A percentile compares a stretch with the other conserved stretches of the same genome.
phyloP scores from a whole-genome alignment of 352 stramenopile genomes.

The Peronospora farinosa region DNA sequence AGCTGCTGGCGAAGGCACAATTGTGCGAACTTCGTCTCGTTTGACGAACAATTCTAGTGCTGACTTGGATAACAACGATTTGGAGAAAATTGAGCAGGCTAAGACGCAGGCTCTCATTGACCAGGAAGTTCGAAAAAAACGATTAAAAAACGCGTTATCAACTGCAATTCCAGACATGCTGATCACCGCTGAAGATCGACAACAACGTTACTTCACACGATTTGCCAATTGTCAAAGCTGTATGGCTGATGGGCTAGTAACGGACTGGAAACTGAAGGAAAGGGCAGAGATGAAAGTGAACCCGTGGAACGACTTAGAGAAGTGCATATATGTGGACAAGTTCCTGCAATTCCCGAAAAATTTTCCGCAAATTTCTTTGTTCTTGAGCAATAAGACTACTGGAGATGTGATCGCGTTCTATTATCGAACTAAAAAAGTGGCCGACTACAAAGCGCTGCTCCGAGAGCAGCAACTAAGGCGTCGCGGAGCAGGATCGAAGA shows the following conservation, averaged over 20 bases:
- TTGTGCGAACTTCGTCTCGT: conserved; percentile 71
- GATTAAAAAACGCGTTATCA: conserved; percentile 75
- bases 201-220: conserved; percentile 44
- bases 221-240: conserved; percentile 54
- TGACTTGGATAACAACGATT: conserved; percentile 63
- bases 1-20: conserved; percentile 25
- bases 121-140: conserved; percentile 77
- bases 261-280: conserved; percentile 60
- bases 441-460: conserved; percentile 94
- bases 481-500: conserved; percentile 78
- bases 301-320: conserved; percentile 97
- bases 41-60: conserved; percentile 82
- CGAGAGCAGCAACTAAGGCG: conserved; percentile 84
- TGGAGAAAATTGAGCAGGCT: conserved; percentile 80
- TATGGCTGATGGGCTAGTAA: conserved; percentile 55
- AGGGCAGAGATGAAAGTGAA: conserved; percentile 83
- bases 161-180: conserved; percentile 85
- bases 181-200: conserved; percentile 47
- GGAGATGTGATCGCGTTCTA: conserved; percentile 97
- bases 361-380: conserved; percentile 94
- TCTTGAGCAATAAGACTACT: conserved; percentile 92
- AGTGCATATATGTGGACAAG: conserved; percentile 98
- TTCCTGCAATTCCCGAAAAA: conserved; percentile 99
- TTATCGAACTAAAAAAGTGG: conserved; percentile 96
- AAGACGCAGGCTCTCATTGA: conserved; percentile 69